phyloP scores from a whole-genome alignment of 441 rosid species.

The Corymbia calophylla region DNA sequence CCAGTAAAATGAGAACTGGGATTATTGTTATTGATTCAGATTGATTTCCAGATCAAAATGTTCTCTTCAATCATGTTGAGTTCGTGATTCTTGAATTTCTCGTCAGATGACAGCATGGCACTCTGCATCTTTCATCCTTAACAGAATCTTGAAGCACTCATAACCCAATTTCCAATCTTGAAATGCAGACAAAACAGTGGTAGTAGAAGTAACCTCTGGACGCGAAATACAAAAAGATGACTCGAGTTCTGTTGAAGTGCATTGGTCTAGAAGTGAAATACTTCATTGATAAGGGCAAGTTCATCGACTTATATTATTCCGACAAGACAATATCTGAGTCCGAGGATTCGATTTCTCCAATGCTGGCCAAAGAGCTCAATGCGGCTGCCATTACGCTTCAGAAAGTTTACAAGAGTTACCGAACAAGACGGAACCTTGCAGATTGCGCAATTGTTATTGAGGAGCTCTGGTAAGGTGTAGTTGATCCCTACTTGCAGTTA shows the following conservation, averaged over 20 bases:
- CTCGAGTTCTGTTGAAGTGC: too few relatives aligned
- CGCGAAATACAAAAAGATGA: neutral
- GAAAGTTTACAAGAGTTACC: conserved; percentile 60
- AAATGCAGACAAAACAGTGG: neutral
- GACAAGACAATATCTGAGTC: neutral
- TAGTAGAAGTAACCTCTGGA: neutral
- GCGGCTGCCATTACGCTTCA: conserved; percentile 67
- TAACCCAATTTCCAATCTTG: neutral
- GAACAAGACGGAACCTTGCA: conserved; percentile 63
- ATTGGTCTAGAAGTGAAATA: neutral
- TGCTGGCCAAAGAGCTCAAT: conserved; percentile 57
- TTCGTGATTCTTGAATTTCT: neutral
- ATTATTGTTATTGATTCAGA: neutral
- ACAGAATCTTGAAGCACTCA: neutral
- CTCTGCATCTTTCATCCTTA: neutral
- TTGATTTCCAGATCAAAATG: neutral
- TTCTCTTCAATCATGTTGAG: neutral
- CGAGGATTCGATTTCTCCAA: conserved; percentile 31
- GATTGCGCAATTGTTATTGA: conserved; percentile 68
- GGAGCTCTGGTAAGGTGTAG: conserved; percentile 47
- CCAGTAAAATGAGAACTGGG: neutral
- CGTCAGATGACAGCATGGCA: neutral
- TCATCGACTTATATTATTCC: neutral
- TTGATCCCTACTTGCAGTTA: neutral
- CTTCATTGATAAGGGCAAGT: neutral